phyloP scores from a whole-genome alignment of 2,329 filamentous ascomycete species.

The Diaporthe ampelina region DNA sequence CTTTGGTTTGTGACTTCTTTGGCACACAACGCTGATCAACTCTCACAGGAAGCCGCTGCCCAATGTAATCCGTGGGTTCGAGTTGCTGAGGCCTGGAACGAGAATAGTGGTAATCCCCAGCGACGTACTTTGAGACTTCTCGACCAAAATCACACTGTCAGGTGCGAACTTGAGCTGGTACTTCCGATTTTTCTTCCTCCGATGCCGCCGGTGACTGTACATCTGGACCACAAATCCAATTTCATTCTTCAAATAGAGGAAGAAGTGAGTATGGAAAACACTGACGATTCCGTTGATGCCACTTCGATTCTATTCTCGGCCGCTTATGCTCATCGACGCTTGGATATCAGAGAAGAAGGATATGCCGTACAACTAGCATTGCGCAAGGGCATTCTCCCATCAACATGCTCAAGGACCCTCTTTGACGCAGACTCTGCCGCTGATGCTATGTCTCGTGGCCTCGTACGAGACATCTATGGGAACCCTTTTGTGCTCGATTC shows the following conservation, averaged over 20 bases:
- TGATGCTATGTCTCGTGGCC: slow-evolving; percentile 44
- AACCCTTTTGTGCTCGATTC: slow-evolving; percentile 59
- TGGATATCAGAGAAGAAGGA: slow-evolving; percentile 52
- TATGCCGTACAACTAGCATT: slow-evolving; percentile 61
- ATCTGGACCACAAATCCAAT: slow-evolving; percentile 53
- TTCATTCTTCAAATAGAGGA: slow-evolving; percentile 55
- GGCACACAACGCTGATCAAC: not conserved
- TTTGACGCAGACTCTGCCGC: slow-evolving; percentile 49
- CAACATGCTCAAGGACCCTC: slow-evolving; percentile 48
- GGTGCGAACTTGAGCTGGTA: slow-evolving; percentile 57
- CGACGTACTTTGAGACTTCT: slow-evolving; percentile 52
- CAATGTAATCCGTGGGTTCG: slow-evolving; percentile 62
- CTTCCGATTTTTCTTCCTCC: slow-evolving; percentile 59
- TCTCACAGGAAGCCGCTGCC: slow-evolving; percentile 48
- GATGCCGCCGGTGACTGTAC: slow-evolving; percentile 55
- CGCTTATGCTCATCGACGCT: slow-evolving; percentile 63
- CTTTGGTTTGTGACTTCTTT: not conserved
- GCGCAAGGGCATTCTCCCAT: slow-evolving; percentile 45
- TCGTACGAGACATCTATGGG: slow-evolving; percentile 57
- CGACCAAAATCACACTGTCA: slow-evolving; percentile 49
- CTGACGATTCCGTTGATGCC: slow-evolving; percentile 54
- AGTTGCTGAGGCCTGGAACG: slow-evolving; percentile 60
- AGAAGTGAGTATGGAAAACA: slow-evolving; percentile 43
- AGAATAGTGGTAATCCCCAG: slow-evolving; percentile 45
- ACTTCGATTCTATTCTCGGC: slow-evolving; percentile 60